Conservation (phyloP, 352 stramenopile species). For the Phytophthora palmivora region DNA sequence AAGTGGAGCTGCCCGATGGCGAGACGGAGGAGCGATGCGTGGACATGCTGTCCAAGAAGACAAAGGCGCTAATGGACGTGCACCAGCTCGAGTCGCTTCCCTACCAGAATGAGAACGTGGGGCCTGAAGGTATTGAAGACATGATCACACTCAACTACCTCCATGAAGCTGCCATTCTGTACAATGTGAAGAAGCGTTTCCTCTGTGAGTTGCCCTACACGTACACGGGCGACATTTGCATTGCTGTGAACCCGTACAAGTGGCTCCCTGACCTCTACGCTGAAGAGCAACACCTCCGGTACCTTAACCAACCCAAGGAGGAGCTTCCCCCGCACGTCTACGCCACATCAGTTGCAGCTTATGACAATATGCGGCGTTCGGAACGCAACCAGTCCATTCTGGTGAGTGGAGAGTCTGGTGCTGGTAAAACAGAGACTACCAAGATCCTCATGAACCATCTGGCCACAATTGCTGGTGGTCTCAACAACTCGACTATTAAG, state of each 20-base stretch:
- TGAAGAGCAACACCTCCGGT: slow-evolving; percentile 78
- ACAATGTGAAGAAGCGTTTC: slow-evolving; percentile 89
- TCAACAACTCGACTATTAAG: slow-evolving; percentile 95
- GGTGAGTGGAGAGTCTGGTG: slow-evolving; percentile 88
- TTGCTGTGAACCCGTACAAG: slow-evolving; percentile 98
- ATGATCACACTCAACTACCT: slow-evolving; percentile 92
- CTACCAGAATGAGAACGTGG: slow-evolving; percentile 86
- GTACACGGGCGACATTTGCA: slow-evolving; percentile 97
- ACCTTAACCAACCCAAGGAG: slow-evolving; percentile 78
- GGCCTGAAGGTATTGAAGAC: slow-evolving; percentile 76
- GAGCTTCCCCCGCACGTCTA: slow-evolving; percentile 85
- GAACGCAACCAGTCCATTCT: slow-evolving; percentile 88
- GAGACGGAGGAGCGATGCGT: slow-evolving; percentile 68
- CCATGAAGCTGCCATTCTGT: slow-evolving; percentile 91
- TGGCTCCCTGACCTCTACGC: slow-evolving; percentile 90
- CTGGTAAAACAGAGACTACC: slow-evolving; percentile 95
- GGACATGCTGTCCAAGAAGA: slow-evolving; percentile 78
- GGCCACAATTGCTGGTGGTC: slow-evolving; percentile 73
- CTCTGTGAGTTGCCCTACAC: slow-evolving; percentile 93
- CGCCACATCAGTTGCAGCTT: slow-evolving; percentile 78
- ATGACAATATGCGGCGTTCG: slow-evolving; percentile 76
- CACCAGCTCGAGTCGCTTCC: slow-evolving; percentile 82
- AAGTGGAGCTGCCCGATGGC: slow-evolving; percentile 59
- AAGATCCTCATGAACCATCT: slow-evolving; percentile 94
- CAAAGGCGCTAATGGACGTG: slow-evolving; percentile 70